Percentiles rank a stretch among this genome's conserved stretches.
Conservation (phyloP, 495 filamentous ascomycete genomes). For the Elasticomyces elasticus region DNA sequence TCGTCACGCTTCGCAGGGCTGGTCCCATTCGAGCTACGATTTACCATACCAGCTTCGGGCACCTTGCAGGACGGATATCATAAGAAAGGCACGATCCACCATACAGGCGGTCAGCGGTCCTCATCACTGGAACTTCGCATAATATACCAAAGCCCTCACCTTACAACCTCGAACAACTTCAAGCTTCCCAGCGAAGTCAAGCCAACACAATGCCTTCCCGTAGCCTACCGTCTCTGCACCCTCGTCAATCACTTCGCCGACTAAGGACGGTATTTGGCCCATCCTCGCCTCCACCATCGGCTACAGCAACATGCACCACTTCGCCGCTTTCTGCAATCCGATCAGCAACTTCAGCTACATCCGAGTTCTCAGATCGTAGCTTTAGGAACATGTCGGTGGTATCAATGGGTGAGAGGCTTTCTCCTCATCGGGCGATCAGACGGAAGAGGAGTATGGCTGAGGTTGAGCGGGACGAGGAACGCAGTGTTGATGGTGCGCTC, state of each 20-base stretch:
- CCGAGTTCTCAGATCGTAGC: too few relatives aligned
- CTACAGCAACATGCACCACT: conserved; percentile 12
- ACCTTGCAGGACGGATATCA: background rate
- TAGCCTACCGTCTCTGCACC: conserved; percentile 18
- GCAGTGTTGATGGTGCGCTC: conserved; percentile 23
- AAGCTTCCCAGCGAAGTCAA: conserved; percentile 8
- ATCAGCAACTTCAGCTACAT: conserved; percentile 19
- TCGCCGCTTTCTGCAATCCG: conserved; percentile 9
- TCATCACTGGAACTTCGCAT: background rate
- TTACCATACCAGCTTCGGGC: background rate
- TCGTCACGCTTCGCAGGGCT: background rate
- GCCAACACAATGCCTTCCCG: conserved; percentile 25
- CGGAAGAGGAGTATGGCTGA: conserved; percentile 28
- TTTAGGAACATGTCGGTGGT: conserved; percentile 14
- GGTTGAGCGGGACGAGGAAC: conserved; percentile 32
- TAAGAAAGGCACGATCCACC: background rate
- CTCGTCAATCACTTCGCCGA: conserved; percentile 27
- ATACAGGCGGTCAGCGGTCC: background rate
- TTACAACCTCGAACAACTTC: background rate
- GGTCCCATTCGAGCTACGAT: background rate
- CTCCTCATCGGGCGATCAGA: conserved; percentile 22
- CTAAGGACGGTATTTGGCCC: conserved; percentile 27
- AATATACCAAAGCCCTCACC: background rate
- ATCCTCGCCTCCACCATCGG: conserved; percentile 14
- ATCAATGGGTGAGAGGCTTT: conserved; percentile 1